phyloP scores from a whole-genome alignment of 345 rosid species.

The Eucalyptus victrix region DNA sequence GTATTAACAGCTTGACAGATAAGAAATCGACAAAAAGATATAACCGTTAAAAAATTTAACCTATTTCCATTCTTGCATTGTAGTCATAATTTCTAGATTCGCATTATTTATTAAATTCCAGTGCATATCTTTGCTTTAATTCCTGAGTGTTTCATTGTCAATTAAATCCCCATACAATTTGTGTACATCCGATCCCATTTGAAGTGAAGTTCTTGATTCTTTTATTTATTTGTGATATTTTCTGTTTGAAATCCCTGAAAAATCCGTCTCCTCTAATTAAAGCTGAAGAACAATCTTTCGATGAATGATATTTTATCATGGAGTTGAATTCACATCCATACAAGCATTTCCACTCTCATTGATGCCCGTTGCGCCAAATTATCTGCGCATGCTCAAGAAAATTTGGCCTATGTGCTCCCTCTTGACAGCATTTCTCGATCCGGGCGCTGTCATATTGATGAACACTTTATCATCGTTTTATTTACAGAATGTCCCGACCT shows the following conservation, averaged over 20 bases:
- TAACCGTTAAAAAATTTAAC: no score
- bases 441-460: background rate
- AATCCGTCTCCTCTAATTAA: no score
- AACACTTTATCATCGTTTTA: background rate
- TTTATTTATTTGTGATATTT: no score
- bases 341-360: background rate
- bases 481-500: background rate
- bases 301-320: no score
- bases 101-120: no score
- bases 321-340: background rate
- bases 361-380: background rate
- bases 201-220: background rate
- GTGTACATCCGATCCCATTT: no score
- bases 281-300: no score
- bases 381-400: background rate
- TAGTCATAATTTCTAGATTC: no score
- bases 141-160: background rate
- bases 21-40: no score
- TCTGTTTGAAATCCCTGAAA: accelerated
- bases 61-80: no score
- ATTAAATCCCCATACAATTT: no score
- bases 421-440: background rate
- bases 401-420: background rate
- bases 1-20: no score
- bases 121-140: background rate